Evolutionary conservation across 345 rosid genomes (phyloP), one percentile per base, ranked within the genome.

Genomic region (Eutrema japonicum): DNA sequence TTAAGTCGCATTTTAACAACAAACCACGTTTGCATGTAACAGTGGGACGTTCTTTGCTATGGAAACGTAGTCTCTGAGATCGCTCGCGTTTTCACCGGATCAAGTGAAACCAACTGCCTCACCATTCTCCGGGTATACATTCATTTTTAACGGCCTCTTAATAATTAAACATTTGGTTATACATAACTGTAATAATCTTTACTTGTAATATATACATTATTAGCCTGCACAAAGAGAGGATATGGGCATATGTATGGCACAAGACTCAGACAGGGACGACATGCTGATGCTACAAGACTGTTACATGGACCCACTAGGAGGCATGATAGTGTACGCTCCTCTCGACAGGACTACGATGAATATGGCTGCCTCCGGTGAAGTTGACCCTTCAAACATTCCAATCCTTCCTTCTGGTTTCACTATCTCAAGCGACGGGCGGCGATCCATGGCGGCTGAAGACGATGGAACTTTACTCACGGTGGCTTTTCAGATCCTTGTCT

Each of bases 321-420:
- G 83, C 16, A 62, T 85, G 72, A 16, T 88, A 3, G 87, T 87
- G 9, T 88, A 87, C 67, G 89, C 93, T 54, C 93, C 96, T 1
- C 51, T 89, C 0, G 83, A 86, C 35, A 48, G 74, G 46, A 11
- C 73, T 38, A 53, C 80, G 41, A 56, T 88, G 73, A 65, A 73
- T 37, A 2, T 35, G 7, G 84, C 82, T 2, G 46, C 83, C 35
- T 65, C 57, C 4, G 90, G 89, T 0, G 68, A 72, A 43, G 14
- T 35, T 4, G 83, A 85, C 13, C 26, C 84, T 4, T 57, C 74
- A 0, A 2, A 7, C 0, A 71, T 88, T 27, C 85, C 87, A 8
- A 52, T 93, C 36, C 93, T 90, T 57, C 91, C 98, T 26, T 90
- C 95, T 0, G 98, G 98, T 33, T 84, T 90, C 73, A 73, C 83